These are phyloP conservation scores for Aspergillus eucalypticola DNA, from an alignment of 2,329 filamentous ascomycete genomes.

Conservation along the genomic window DNA sequence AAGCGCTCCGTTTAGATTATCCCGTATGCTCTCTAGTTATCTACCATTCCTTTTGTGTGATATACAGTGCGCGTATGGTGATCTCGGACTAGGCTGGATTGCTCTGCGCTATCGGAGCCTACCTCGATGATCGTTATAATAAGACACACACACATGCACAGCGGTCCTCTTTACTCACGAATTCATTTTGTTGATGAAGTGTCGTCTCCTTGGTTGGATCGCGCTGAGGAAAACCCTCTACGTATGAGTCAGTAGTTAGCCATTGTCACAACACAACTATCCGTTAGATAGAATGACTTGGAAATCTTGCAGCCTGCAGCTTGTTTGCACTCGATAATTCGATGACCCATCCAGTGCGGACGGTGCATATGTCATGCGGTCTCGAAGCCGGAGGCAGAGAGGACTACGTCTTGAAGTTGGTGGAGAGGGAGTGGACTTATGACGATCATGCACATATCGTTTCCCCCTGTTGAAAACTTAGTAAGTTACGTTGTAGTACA, in stretches of 20 bases:
- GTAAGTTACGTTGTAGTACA: neutral
- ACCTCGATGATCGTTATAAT: neutral
- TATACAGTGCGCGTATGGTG: neutral
- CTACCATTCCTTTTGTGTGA: neutral
- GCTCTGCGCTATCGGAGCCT: neutral
- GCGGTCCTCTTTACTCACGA: neutral
- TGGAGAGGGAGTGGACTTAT: too few species aligned
- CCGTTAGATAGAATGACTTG: neutral
- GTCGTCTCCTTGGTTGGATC: neutral
- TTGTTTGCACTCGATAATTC: neutral
- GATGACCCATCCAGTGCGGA: neutral
- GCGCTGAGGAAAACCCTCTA: neutral
- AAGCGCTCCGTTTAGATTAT: neutral
- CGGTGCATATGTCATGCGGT: neutral
- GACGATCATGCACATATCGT: too few species aligned
- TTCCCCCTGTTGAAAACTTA: neutral
- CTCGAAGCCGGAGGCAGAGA: neutral
- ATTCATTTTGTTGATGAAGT: neutral
- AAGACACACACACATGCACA: neutral
- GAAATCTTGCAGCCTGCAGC: too few species aligned
- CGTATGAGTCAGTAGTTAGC: neutral
- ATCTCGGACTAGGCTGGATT: neutral
- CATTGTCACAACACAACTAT: neutral
- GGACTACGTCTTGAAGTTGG: too few species aligned
- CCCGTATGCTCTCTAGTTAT: neutral